A percentile compares a stretch with the other conserved stretches of the same genome.
Conservation (phyloP, 2,329 filamentous ascomycete genomes). For the Emmonsiellopsis sp. region DNA sequence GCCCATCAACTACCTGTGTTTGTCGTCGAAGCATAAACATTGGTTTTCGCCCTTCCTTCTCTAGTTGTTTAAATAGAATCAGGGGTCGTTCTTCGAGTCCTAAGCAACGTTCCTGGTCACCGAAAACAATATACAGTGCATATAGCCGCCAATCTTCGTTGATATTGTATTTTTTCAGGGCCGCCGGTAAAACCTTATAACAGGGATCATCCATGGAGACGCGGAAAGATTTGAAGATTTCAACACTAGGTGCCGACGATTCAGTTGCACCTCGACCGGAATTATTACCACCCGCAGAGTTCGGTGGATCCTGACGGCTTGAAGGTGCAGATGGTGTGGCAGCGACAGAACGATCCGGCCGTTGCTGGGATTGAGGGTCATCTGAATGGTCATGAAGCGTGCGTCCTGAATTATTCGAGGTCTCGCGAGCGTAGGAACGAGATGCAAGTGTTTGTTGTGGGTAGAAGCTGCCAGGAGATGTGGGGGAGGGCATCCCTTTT, state of each 20-base stretch:
- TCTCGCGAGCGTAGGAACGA: constrained; percentile 33
- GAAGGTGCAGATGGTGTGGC: constrained; percentile 21
- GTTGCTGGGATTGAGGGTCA: constrained; percentile 22
- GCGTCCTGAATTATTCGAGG: constrained; percentile 16
- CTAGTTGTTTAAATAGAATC: constrained; percentile 92
- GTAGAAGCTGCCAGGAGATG: constrained; percentile 32
- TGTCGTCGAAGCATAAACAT: constrained; percentile 93
- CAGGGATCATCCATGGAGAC: constrained; percentile 98
- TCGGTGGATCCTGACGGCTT: constrained; percentile 23
- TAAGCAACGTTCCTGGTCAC: constrained; percentile 92
- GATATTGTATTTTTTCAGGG: constrained; percentile 96
- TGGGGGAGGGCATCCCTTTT: constrained; percentile 36
- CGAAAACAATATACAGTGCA: constrained; percentile 94
- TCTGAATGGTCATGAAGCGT: constrained; percentile 30
- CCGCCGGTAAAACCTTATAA: constrained; percentile 91
- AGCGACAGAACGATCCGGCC: constrained; percentile 22
- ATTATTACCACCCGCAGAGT: constrained; percentile 11
- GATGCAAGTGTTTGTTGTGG: constrained; percentile 34
- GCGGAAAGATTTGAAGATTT: constrained; percentile 98
- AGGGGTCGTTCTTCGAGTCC: constrained; percentile 87
- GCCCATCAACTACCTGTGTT: constrained; percentile 43
- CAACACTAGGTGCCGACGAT: constrained; percentile 47
- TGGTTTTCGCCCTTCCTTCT: constrained; percentile 93
- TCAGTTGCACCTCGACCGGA: constrained; percentile 12
- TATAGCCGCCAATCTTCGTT: constrained; percentile 97